Conservation (phyloP, 2,329 filamentous ascomycete species). For the Sphaerostilbella broomeana region DNA sequence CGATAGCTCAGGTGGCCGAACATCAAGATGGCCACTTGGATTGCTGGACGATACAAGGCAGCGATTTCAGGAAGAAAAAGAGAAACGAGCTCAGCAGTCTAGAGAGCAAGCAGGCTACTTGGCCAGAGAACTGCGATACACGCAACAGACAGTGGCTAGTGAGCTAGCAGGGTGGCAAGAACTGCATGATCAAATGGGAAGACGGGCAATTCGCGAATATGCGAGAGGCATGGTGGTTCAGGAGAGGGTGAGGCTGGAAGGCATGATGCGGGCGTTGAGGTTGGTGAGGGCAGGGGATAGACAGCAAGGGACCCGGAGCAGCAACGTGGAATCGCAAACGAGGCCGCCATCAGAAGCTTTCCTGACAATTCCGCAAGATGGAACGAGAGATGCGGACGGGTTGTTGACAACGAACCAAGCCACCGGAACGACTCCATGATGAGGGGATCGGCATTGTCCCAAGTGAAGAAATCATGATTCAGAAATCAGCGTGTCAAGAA, state of each 20-base stretch:
- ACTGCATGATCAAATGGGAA: constrained; percentile 70
- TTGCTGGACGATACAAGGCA: constrained; percentile 83
- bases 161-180: constrained; percentile 95
- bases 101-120: constrained; percentile 65
- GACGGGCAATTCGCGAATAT: constrained; percentile 67
- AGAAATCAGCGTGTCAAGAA: constrained; percentile 7
- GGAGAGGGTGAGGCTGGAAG: constrained; percentile 72
- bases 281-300: constrained; percentile 37
- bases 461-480: not conserved
- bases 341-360: constrained; percentile 5
- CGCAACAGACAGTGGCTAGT: constrained; percentile 84
- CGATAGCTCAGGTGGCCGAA: constrained; percentile 65
- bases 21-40: constrained; percentile 72
- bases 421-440: constrained; percentile 2
- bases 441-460: constrained; percentile 1
- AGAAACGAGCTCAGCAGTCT: constrained; percentile 67
- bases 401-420: constrained; percentile 4
- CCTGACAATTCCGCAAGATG: constrained; percentile 5
- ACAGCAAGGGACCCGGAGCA: constrained; percentile 4
- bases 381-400: constrained; percentile 2
- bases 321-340: not conserved
- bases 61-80: constrained; percentile 74
- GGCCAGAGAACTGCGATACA: constrained; percentile 80
- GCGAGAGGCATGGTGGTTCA: constrained; percentile 71
- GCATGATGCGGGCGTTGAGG: constrained; percentile 72